These are phyloP conservation scores for Selaginella tamariscina DNA, from an alignment of 75 land plant genomes.

Conservation along the genomic window DNA sequence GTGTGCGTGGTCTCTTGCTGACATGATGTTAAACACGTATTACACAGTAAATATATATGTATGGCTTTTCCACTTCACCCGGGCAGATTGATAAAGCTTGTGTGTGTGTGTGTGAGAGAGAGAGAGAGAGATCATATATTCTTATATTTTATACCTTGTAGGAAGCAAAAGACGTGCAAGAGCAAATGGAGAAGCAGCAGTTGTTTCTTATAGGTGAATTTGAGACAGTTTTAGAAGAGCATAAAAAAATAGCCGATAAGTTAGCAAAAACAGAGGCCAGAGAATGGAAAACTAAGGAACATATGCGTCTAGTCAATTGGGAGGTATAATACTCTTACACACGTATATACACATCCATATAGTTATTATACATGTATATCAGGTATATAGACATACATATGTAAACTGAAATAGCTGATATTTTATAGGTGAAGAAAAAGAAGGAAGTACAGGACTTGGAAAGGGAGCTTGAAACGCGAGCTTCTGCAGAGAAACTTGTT, in stretches of 20 bases:
- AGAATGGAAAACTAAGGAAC: background rate
- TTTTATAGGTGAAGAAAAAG: constrained; percentile 1
- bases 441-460: background rate
- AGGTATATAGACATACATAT: too few relatives aligned
- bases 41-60: too few relatives aligned
- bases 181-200: constrained; percentile 14
- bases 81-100: too few relatives aligned
- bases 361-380: too few relatives aligned
- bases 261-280: background rate
- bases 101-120: too few relatives aligned
- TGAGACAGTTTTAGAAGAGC: constrained; percentile 2
- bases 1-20: too few relatives aligned
- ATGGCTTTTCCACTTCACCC: too few relatives aligned
- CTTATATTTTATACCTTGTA: background rate
- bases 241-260: background rate
- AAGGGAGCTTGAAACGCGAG: constrained; percentile 13
- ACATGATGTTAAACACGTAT: too few relatives aligned
- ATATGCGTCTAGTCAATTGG: constrained; percentile 11
- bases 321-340: too few relatives aligned
- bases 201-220: constrained; percentile 1
- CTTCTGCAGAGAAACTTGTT: background rate
- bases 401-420: too few relatives aligned
- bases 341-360: too few relatives aligned
- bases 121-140: too few relatives aligned
- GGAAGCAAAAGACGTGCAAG: constrained; percentile 17